Evolutionary conservation across 106 monocot genomes (phyloP).

Genomic region (Dendrobium nobile): DNA sequence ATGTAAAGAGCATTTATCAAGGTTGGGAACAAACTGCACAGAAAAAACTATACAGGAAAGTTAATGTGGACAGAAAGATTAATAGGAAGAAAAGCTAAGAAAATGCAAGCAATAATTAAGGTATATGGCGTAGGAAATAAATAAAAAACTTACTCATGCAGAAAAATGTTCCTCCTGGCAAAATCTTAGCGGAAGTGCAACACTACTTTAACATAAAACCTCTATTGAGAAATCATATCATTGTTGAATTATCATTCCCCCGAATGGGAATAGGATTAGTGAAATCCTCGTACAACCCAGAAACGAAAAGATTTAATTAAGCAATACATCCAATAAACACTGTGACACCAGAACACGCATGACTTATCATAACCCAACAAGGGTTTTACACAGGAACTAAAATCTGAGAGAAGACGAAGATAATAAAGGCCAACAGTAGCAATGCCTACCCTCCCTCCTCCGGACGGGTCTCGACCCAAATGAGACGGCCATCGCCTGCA

Average conservation of each 20-base stretch:
- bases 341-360: neutral
- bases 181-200: neutral
- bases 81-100: no score
- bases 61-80: no score
- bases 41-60: no score
- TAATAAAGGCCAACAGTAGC: neutral
- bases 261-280: neutral
- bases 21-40: no score
- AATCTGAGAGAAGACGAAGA: neutral
- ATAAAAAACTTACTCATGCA: neutral
- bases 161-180: neutral
- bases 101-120: neutral
- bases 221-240: neutral
- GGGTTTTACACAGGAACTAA: neutral
- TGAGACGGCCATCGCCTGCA: constrained; percentile 63
- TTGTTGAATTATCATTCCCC: neutral
- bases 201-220: neutral
- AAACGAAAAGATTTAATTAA: neutral
- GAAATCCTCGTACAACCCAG: neutral
- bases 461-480: constrained; percentile 86
- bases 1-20: no score
- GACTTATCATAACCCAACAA: neutral
- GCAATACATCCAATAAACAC: neutral
- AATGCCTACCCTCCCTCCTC: constrained; percentile 70
- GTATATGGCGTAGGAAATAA: neutral